Evolutionary conservation across 805 yeast species (phyloP), one percentile per base, ranked within the genome.

Genomic region (Ogataea pignaliae): DNA sequence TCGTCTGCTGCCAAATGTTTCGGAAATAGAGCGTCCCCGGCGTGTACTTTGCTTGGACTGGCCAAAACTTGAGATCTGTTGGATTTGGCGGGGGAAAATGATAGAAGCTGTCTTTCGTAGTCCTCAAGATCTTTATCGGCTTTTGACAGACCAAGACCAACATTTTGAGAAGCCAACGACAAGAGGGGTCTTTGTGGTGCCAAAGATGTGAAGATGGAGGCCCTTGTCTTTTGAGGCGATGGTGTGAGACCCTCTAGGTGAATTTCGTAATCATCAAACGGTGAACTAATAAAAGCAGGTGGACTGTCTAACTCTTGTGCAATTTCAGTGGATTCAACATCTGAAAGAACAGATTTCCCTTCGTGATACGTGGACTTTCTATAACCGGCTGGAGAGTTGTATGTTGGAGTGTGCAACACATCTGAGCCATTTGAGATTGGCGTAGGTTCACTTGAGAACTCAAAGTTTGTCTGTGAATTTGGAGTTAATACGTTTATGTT

Each of bases 1-100:
- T 86, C 95, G 41, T 75, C 78, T 0, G 76, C 70, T 45, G 74
- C 82, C 29, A 86, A 66, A 2, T 79, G 75, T 57, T 81, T 85
- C 0, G 95, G 95, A 60, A 86, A 86, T 21, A 85, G 61, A 0
- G 81, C 78, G 44, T 84, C 83, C 21, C 83, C 81, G 5, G 66
- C 61, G 46, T 69, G 71, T 10, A 64, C 43, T 26, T 44, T 60
- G 35, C 44, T 45, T 28, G 61, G 51, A 31, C 47, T 44, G 14
- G 13, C 14, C 14, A 30, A 6, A 30, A 3, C 13, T 30, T 13
- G 13, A 6, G 33, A 30, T 29, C 34, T 9, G 2, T 37, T 52
- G 1, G 41, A 33, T 5, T 14, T 16, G 13, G 13, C 9, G 14
- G 40, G 37, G 21, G 43, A 39, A 7, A 37, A 34, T 14, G 36